These are phyloP conservation scores for Entomortierella chlamydospora DNA, from an alignment of 192 early-diverging fungal species.

Conservation along the genomic window DNA sequence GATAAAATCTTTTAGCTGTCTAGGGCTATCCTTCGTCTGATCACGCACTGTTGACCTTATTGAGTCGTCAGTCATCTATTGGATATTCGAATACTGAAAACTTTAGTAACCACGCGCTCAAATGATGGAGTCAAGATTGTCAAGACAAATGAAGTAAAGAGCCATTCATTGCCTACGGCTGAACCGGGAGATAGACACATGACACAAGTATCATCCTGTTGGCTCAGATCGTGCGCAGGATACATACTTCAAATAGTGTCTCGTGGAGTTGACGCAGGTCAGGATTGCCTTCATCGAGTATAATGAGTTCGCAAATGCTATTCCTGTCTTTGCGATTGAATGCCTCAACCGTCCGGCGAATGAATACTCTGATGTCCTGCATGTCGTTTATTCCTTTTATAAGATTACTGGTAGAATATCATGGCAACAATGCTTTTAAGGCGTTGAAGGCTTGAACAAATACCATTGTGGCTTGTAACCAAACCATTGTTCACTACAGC, in stretches of 20 bases:
- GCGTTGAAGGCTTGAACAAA: too few species aligned
- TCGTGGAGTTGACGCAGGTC: slow-evolving; percentile 9
- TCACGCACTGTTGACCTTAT: slow-evolving; percentile 19
- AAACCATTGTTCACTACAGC: too few species aligned
- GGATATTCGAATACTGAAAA: background rate
- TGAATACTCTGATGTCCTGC: slow-evolving; percentile 24
- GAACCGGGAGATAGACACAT: too few species aligned
- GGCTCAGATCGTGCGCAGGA: background rate
- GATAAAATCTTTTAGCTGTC: slow-evolving; percentile 18
- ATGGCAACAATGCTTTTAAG: background rate
- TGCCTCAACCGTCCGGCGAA: slow-evolving; percentile 8
- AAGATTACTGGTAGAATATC: too few species aligned
- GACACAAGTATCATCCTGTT: background rate
- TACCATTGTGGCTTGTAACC: too few species aligned
- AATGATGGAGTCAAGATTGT: too few species aligned
- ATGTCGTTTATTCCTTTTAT: background rate
- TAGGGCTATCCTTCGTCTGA: background rate
- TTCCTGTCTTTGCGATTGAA: slow-evolving; percentile 17
- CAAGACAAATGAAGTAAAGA: too few species aligned
- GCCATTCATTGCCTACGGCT: too few species aligned
- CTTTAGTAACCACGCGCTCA: background rate
- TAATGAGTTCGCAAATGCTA: slow-evolving; percentile 27
- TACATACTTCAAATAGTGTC: slow-evolving; percentile 29
- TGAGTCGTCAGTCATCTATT: slow-evolving; percentile 29
- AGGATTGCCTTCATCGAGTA: slow-evolving; percentile 10